Base-by-base conservation (phyloP, 108 stramenopile species). In the Cyclotella choctawhatcheeana region DNA sequence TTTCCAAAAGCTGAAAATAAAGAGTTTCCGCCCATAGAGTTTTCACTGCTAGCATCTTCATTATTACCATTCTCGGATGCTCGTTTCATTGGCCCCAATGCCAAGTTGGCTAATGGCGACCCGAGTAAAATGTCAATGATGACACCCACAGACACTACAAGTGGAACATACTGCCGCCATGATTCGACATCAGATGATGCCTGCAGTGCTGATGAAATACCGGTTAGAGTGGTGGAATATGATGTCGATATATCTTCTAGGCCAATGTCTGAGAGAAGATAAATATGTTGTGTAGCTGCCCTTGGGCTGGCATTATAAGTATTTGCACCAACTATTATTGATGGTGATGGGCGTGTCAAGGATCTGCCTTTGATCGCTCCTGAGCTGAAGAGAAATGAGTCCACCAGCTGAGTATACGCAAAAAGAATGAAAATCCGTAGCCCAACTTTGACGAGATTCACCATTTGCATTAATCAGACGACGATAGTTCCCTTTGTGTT, bases 101-200 rank as follows among this genome's bases (percentile, higher is more conserved):
- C 77, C 24, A 75, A 17, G 67, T 92, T 91, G 22, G 87, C 91
- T 33, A 90, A 10, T 16, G 93, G 93, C 10, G 84, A 88, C 51
- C 93, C 93, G 44, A 95, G 52, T 1, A 89, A 59, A 77, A 95
- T 95, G 65, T 95, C 93, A 3, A 92, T 18, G 14, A 95, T 74
- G 13, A 95, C 91, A 3, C 40, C 73, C 21, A 44, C 61, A 26
- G 81, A 82, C 8, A 95, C 87, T 17, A 74, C 75, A 21, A 92
- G 78, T 16, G 91, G 90, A n/a, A 95, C 89, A 47, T 95, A 95
- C 71, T 92, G 90, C 29, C 93, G 75, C 91, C 93, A 94, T 56
- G 83, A 82, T 58, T 85, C 84, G 6, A 33, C 58, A 6, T 73
- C 77, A 20, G 72, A 54, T n/a, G n/a, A n/a, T 22, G 76, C 35